Evolutionary conservation across 768 basidiomycete species (phyloP).

Genomic region (Phaeotremella skinneri): DNA sequence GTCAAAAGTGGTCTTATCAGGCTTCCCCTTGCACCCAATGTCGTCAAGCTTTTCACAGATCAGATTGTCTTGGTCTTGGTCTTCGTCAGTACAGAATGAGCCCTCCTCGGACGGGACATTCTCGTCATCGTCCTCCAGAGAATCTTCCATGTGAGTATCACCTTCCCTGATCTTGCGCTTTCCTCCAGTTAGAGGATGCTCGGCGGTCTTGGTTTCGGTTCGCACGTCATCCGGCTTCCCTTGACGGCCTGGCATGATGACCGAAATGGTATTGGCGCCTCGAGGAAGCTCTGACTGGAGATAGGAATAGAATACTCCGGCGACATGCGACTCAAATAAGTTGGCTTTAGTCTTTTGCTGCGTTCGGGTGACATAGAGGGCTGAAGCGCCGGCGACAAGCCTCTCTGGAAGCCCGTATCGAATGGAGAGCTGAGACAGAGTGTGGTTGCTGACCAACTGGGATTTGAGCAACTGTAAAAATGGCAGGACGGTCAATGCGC

Average conservation of each 20-base stretch:
- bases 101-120: no score
- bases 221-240: background rate
- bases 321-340: conserved; percentile 38
- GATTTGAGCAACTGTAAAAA: conserved; percentile 28
- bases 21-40: no score
- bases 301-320: conserved; percentile 34
- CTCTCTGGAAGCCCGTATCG: conserved; percentile 26
- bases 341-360: conserved; percentile 28
- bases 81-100: no score
- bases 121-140: no score
- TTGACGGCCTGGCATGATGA: background rate
- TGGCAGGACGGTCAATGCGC: background rate
- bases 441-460: conserved; percentile 26
- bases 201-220: background rate
- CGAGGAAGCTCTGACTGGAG: conserved; percentile 1
- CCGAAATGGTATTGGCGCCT: background rate
- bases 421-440: conserved; percentile 32
- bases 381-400: conserved; percentile 14
- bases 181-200: background rate
- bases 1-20: no score
- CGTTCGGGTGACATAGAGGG: conserved; percentile 4
- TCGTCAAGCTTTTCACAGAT: no score
- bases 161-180: background rate
- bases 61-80: no score
- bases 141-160: no score